Evolutionary conservation across 2,329 filamentous ascomycete genomes (phyloP).

Genomic region (Waltergamsia citrina): DNA sequence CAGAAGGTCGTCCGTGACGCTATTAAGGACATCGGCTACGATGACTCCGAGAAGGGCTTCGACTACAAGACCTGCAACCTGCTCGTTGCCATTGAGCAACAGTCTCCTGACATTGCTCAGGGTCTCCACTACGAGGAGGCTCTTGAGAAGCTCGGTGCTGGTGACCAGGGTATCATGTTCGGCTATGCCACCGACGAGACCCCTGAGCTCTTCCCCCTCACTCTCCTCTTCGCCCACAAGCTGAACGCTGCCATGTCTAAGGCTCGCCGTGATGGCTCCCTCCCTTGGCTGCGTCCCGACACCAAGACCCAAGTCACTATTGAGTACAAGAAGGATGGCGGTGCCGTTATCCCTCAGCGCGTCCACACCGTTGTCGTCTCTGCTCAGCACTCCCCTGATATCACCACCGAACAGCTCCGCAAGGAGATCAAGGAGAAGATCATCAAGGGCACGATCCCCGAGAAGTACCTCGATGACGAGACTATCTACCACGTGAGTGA

Average conservation of each 20-base stretch:
- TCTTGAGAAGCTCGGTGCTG: slow-evolving; percentile 93
- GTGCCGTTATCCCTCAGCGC: slow-evolving; percentile 82
- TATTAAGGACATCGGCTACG: slow-evolving; percentile 98
- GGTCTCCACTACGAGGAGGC: slow-evolving; percentile 97
- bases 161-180: slow-evolving; percentile 99
- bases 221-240: slow-evolving; percentile 89
- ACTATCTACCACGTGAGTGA: slow-evolving; percentile 84
- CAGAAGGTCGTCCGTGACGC: slow-evolving; percentile 90
- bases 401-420: slow-evolving; percentile 85
- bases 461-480: slow-evolving; percentile 82
- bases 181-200: slow-evolving; percentile 99
- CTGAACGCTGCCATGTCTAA: slow-evolving; percentile 92
- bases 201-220: slow-evolving; percentile 91
- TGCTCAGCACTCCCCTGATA: slow-evolving; percentile 83
- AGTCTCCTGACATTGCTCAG: slow-evolving; percentile 97
- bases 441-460: slow-evolving; percentile 88
- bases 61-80: slow-evolving; percentile 99
- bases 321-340: slow-evolving; percentile 95
- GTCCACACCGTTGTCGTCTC: slow-evolving; percentile 97
- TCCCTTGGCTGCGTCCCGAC: slow-evolving; percentile 94
- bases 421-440: slow-evolving; percentile 97
- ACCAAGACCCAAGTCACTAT: slow-evolving; percentile 99
- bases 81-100: slow-evolving; percentile 97
- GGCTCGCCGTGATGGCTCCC: slow-evolving; percentile 75
- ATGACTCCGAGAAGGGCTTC: slow-evolving; percentile 94